A percentile compares a stretch with the other conserved stretches of the same genome.
Conservation (phyloP, 1,284 basidiomycete genomes). For the Cystobasidium pallidum region DNA sequence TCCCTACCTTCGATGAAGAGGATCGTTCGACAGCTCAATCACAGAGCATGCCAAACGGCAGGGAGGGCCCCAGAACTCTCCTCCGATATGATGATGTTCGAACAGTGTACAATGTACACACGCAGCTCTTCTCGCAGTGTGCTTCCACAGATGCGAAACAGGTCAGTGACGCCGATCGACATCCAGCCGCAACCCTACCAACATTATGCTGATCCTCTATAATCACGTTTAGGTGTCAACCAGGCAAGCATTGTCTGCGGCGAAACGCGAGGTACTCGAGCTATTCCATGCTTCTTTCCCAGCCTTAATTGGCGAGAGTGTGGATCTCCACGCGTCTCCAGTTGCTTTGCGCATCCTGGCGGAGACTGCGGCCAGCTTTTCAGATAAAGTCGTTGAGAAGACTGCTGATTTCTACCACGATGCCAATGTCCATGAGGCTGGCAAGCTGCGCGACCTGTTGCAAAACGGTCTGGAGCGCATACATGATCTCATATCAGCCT, state of each 20-base stretch:
- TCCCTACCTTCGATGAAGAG: conserved; percentile 58
- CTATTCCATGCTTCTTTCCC: not conserved
- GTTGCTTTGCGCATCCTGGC: conserved; percentile 22
- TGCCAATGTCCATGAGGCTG: conserved; percentile 70
- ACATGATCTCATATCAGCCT: conserved; percentile 68
- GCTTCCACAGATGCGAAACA: not conserved
- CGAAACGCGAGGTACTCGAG: not conserved
- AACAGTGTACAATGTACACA: not conserved
- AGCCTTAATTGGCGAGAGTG: not conserved
- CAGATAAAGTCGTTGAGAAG: too few relatives aligned
- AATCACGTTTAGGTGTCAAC: not conserved
- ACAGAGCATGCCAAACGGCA: conserved; percentile 45
- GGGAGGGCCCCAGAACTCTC: conserved; percentile 57
- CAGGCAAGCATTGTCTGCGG: not conserved
- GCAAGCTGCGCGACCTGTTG: conserved; percentile 66
- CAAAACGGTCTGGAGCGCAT: conserved; percentile 64
- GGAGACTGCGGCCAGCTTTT: not conserved
- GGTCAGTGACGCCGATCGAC: not conserved
- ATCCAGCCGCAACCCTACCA: not conserved
- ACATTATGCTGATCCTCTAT: not conserved
- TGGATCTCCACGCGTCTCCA: conserved; percentile 9
- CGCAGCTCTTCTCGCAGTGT: not conserved
- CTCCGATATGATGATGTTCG: conserved; percentile 3
- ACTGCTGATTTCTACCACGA: conserved; percentile 75
- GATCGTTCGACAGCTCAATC: conserved; percentile 62